Percentiles rank a stretch among this genome's conserved stretches.
Conservation (phyloP, 75 land plant species). For the Chamaecyparis obtusa region DNA sequence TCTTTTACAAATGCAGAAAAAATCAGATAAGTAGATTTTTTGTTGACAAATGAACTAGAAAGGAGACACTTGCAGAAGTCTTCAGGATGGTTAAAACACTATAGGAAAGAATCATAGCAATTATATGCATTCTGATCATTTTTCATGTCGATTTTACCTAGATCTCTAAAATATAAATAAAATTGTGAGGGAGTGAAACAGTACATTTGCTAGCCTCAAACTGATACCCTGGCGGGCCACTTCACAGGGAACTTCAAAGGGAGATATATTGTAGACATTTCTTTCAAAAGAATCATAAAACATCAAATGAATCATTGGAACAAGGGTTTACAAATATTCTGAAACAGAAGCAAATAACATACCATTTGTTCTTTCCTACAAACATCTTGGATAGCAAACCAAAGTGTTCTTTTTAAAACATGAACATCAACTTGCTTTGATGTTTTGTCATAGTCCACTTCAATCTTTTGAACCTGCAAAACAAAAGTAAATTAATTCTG, state of each 20-base stretch:
- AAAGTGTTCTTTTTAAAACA: conserved; percentile 67
- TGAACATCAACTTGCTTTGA: conserved; percentile 96
- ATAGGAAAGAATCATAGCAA: not conserved
- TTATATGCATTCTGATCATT: not conserved
- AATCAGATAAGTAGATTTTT: not conserved
- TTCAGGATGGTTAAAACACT: not conserved
- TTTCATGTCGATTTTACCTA: no score
- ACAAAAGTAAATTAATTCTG: not conserved
- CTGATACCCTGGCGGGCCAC: not conserved
- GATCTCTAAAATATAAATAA: no score
- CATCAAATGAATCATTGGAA: not conserved
- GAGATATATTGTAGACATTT: not conserved
- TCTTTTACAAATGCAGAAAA: not conserved
- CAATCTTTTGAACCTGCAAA: conserved; percentile 73
- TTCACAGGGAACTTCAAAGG: not conserved
- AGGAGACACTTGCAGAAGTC: not conserved
- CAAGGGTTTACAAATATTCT: not conserved
- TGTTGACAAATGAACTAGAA: not conserved
- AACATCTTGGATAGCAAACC: conserved; percentile 62
- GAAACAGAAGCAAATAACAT: not conserved
- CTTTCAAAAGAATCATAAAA: not conserved
- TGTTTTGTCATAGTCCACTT: conserved; percentile 81
- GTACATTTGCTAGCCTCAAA: not conserved
- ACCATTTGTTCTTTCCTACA: conserved; percentile 7
- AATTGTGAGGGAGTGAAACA: not conserved